Percentiles rank a stretch among this genome's conserved stretches.
Conservation (phyloP, 2,329 filamentous ascomycete genomes). For the Fusarium sp. region DNA sequence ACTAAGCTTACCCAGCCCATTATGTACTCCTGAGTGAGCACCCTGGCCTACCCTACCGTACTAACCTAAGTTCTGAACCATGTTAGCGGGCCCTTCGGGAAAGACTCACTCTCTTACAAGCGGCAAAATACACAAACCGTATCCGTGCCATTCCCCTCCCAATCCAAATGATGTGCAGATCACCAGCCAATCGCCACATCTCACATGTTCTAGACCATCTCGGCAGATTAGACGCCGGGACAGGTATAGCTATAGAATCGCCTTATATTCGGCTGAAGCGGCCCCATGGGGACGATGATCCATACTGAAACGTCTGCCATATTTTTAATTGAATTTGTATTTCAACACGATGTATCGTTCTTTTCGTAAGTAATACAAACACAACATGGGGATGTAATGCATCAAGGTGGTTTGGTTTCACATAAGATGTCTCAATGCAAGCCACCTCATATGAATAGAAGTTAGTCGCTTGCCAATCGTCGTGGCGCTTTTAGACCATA, state of each 20-base stretch:
- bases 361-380: not conserved
- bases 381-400: not conserved
- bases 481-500: constrained; percentile 6
- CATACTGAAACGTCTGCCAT: not conserved
- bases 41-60: no score
- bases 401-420: not conserved
- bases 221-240: constrained; percentile 12
- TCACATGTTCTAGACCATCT: constrained; percentile 19
- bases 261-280: constrained; percentile 3
- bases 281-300: not conserved
- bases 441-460: constrained; percentile 12
- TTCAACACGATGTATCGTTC: not conserved
- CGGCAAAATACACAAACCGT: constrained; percentile 3
- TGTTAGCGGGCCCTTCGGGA: constrained; percentile 4
- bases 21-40: not conserved
- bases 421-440: constrained; percentile 5
- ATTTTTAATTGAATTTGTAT: not conserved
- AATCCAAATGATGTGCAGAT: constrained; percentile 8
- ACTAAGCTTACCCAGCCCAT: constrained; percentile 8
- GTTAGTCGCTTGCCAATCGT: not conserved
- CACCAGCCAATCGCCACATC: constrained; percentile 24
- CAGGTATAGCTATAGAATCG: not conserved
- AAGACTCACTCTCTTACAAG: not conserved
- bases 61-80: not conserved
- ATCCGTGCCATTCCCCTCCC: constrained; percentile 12